Evolutionary conservation across 768 basidiomycete genomes (phyloP).

Genomic region (Tubosaeta sp.): DNA sequence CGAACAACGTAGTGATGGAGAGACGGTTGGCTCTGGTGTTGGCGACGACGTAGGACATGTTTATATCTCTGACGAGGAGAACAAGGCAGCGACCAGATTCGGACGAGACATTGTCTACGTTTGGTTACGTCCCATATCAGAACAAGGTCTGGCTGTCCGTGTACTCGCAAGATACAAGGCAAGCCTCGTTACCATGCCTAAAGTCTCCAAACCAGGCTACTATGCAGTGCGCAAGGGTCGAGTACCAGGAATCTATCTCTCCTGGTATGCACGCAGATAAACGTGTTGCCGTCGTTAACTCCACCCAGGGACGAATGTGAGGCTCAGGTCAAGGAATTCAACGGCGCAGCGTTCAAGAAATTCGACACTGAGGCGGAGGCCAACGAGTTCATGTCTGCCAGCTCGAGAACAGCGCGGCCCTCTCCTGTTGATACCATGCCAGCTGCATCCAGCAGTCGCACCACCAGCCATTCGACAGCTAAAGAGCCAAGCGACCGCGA

Average conservation of each 20-base stretch:
- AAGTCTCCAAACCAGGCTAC: slow-evolving; percentile 43
- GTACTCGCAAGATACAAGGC: background rate
- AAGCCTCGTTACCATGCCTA: slow-evolving; percentile 28
- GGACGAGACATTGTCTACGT: slow-evolving; percentile 19
- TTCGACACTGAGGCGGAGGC: slow-evolving; percentile 58
- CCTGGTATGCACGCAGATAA: slow-evolving; percentile 54
- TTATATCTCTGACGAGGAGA: slow-evolving; percentile 25
- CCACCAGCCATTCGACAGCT: slow-evolving; percentile 1
- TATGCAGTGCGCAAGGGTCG: slow-evolving; percentile 74
- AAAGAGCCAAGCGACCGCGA: slow-evolving; percentile 30
- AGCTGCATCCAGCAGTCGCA: slow-evolving; percentile 28
- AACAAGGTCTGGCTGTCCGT: slow-evolving; percentile 13
- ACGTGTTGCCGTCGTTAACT: slow-evolving; percentile 24
- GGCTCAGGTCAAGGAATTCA: slow-evolving; percentile 61
- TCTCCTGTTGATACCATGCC: background rate
- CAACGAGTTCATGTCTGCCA: slow-evolving; percentile 44
- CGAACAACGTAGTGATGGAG: slow-evolving; percentile 7
- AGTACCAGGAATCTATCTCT: slow-evolving; percentile 58
- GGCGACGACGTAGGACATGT: slow-evolving; percentile 10
- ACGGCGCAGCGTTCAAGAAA: slow-evolving; percentile 62
- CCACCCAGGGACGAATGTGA: slow-evolving; percentile 64
- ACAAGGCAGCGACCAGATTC: slow-evolving; percentile 25
- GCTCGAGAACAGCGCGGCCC: slow-evolving; percentile 16
- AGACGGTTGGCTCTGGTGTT: background rate
- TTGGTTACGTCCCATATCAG: slow-evolving; percentile 12